Base-by-base conservation (phyloP, 257 asterid genomes). In the Salvia rosmarinus region DNA sequence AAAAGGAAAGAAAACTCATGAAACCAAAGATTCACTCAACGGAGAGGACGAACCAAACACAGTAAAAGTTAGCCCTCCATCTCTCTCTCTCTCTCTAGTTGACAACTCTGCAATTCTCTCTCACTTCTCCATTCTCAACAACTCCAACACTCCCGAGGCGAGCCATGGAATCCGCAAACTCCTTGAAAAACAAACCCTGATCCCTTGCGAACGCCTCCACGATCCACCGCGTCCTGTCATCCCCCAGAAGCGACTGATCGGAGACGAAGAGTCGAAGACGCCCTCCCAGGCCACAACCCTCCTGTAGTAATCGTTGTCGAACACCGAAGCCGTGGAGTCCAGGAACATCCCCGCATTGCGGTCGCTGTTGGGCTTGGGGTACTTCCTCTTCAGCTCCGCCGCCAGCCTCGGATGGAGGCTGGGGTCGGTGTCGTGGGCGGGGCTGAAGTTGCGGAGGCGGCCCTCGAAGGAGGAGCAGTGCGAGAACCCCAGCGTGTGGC, bases 381-480 rank as follows among this genome's bases (percentile, higher is more conserved):
- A 88, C 68, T 72, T 83, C 19, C 73, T 66, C 83, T 70, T 83
- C 80, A 88, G 55, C 42, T 11, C 80, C 44, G 78, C 72, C 2
- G 88, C 87, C 44, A 86, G 79, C 6, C 64, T 74, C 14, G 74
- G 71, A 50, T 90, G 59, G 77, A 87, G 75, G 71, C 74, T 83
- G 0, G 96, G 96, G 77, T 87, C 96, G 20, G 82, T 57, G 70
- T 81, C 87, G 37, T 86, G 90, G 54, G 54, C 30, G 19, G 86
- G 40, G 67, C 89, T 84, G 85, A 84, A 90, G 82, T 87, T 86
- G 25, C 70, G 87, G 25, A 90, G 89, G 19, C 96, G 85, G 17
- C 84, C 67, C 62, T 83, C 80, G 73, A 90, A 90, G 63, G 96
- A 90, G 76, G 96, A 80, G 83, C 96, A 88, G 77, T 88, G 96